Base-by-base conservation (phyloP, 1,139 yeast species). In the Candida glucosophila region DNA sequence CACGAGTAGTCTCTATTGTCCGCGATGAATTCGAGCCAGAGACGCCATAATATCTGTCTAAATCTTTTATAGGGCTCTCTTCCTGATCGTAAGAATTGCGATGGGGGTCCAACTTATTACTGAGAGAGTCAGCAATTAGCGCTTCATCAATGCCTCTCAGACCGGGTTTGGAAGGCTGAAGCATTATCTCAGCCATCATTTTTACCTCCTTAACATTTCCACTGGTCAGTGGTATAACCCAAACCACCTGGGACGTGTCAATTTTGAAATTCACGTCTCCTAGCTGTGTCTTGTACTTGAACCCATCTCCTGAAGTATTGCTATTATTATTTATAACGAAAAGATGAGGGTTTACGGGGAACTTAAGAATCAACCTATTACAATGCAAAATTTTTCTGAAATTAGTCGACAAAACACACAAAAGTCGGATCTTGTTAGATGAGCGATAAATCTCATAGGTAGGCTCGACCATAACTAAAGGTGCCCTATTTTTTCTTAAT, bases 171-270 rank as follows among this genome's bases (percentile, higher is more conserved):
- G 7, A 7, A n/a, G n/a, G n/a, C n/a, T n/a, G n/a, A 9, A 63
- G 33, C 1, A 43, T 29, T 12, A 64, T 32, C 29, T 63, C 70
- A 0, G 68, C 62, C 66, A 64, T 62, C 68, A 64, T 60, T 28
- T 57, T 50, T 10, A 60, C 49, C 9, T 53, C 37, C 17, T 47
- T 43, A 23, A 37, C 38, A 27, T 55, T 59, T 2, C 88, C 88
- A 14, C 69, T 67, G 22, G 77, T 46, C 10, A 69, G 55, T 2
- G 67, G 70, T 7, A 80, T 60, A 24, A 59, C 58, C 92, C 92
- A 80, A 2, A 72, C 44, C 3, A 80, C 41, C 31, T 69, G 72
- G 14, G 73, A 66, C 16, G 71, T 62, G 35, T 62, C 57, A 5
- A 64, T 45, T 22, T 61, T 58, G 35, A 44, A 63, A 22, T 49